Percentiles rank a stretch among this genome's conserved stretches.
phyloP scores from a whole-genome alignment of 140 eudicot species.

The Anethum foeniculum region DNA sequence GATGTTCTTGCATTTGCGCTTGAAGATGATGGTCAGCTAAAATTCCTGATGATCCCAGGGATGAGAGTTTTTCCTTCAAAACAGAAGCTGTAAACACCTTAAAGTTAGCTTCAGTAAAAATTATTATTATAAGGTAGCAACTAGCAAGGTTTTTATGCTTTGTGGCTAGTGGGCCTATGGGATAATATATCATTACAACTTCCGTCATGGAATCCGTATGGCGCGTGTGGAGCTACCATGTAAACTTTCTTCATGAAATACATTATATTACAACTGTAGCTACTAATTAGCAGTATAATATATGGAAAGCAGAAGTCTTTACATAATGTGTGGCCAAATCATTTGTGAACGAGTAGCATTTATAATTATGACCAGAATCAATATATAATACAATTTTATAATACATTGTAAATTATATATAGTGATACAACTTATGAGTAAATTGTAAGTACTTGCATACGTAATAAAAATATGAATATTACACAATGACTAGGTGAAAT shows the following conservation, averaged over 20 bases:
- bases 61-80: constrained; percentile 87
- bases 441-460: not conserved
- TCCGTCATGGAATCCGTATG: not conserved
- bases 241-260: not conserved
- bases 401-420: too few species aligned
- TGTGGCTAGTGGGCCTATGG: not conserved
- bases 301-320: not conserved
- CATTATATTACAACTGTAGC: not conserved
- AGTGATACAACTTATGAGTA: not conserved
- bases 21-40: constrained; percentile 98
- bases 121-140: not conserved
- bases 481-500: not conserved
- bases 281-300: not conserved
- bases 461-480: not conserved
- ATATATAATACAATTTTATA: not conserved
- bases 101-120: constrained; percentile 18
- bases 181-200: not conserved
- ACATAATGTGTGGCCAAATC: not conserved
- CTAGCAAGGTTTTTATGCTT: not conserved
- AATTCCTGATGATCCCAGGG: constrained; percentile 96
- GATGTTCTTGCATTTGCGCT: constrained; percentile 95
- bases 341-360: not conserved
- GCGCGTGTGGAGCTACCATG: not conserved
- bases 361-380: not conserved
- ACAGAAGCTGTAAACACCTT: constrained; percentile 65